phyloP scores from a whole-genome alignment of 257 asterid genomes.

The Jasminum sambac region DNA sequence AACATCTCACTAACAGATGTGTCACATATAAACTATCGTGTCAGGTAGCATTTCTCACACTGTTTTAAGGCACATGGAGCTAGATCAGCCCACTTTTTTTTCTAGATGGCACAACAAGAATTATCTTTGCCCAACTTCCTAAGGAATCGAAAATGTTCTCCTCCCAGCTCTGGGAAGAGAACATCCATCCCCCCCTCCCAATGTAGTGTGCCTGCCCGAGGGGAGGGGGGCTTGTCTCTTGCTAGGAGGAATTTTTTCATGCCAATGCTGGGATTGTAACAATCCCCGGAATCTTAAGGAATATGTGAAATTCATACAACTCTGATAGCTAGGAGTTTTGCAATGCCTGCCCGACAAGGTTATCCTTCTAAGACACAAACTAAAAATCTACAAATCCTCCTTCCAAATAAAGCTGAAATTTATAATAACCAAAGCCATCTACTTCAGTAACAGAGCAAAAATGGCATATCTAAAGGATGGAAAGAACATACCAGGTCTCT shows the following conservation, averaged over 20 bases:
- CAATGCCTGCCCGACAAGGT: not conserved
- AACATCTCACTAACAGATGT: no score
- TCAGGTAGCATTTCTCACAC: no score
- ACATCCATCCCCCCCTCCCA: no score
- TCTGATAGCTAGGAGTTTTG: not conserved
- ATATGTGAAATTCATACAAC: not conserved
- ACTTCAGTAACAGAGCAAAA: not conserved
- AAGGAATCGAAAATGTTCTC: no score
- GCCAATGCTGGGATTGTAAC: no score
- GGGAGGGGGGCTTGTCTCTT: no score
- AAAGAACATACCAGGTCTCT: conserved; percentile 75
- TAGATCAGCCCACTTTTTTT: not conserved
- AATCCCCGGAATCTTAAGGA: no score
- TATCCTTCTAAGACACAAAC: not conserved
- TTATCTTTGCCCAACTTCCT: no score
- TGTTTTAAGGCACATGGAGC: not conserved
- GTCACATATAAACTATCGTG: no score
- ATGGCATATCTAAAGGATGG: not conserved
- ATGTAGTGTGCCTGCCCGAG: no score
- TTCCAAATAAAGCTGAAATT: not conserved
- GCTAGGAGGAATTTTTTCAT: no score
- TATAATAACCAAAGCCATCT: not conserved
- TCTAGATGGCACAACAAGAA: not conserved
- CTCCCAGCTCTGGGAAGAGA: no score
- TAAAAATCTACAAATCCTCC: not conserved